A percentile compares a stretch with the other conserved stretches of the same genome.
Evolutionary conservation across 176 grass and related monocot genomes (phyloP).

Genomic region (Stipa capillata): DNA sequence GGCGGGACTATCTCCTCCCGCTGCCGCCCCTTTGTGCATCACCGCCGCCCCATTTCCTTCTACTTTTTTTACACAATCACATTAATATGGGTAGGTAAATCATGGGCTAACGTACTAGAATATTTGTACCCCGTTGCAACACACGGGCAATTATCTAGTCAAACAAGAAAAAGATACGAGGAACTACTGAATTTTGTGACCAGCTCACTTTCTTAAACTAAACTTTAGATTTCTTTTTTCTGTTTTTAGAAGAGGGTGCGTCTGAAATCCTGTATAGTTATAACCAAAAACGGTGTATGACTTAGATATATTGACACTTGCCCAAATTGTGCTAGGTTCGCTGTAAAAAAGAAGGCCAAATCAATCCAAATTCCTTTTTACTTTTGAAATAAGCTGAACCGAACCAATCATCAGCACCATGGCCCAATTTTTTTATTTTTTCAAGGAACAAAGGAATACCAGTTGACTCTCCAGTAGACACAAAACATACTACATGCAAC

Average conservation of each 20-base stretch:
- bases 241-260: neutral
- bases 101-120: no score
- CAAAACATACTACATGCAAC: neutral
- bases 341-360: neutral
- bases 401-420: neutral
- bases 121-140: no score
- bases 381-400: neutral
- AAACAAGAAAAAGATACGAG: neutral
- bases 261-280: neutral
- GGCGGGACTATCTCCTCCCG: no score
- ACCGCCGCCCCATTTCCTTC: no score
- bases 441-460: neutral
- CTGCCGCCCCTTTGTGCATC: no score
- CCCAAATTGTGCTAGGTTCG: neutral
- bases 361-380: neutral
- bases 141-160: no score
- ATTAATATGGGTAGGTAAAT: no score
- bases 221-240: no score
- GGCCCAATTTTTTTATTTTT: neutral
- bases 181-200: neutral
- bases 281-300: neutral
- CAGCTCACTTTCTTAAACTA: neutral
- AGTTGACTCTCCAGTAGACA: neutral
- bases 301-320: neutral
- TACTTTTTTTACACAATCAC: no score